phyloP scores from a whole-genome alignment of 768 basidiomycete genomes.

The Russula sp. region DNA sequence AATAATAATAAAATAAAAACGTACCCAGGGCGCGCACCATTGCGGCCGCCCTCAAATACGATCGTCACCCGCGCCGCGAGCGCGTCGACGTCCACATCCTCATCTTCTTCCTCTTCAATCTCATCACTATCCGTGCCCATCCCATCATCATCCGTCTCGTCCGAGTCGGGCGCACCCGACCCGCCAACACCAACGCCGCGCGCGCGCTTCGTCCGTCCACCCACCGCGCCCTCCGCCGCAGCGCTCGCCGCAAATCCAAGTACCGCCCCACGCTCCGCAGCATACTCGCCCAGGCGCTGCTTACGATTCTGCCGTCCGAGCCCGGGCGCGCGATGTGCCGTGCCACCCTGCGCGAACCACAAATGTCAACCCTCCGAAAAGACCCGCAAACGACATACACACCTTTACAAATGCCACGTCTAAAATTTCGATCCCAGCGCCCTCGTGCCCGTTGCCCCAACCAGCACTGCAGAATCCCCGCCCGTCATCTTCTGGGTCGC shows the following conservation, averaged over 20 bases:
- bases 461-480: conserved; percentile 55
- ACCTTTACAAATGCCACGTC: conserved; percentile 59
- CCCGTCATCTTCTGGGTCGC: conserved; percentile 48
- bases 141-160: conserved; percentile 8
- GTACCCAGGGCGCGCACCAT: conserved; percentile 14
- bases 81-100: conserved; percentile 17
- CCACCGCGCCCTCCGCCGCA: conserved; percentile 7
- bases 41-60: conserved; percentile 15
- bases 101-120: conserved; percentile 13
- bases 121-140: conserved; percentile 6
- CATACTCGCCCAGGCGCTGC: conserved; percentile 62
- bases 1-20: neutral
- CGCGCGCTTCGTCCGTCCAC: conserved; percentile 15
- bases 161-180: conserved; percentile 4
- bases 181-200: conserved; percentile 7
- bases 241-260: conserved; percentile 25
- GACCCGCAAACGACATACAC: neutral
- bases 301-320: conserved; percentile 49
- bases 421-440: conserved; percentile 66
- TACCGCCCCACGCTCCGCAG: conserved; percentile 48
- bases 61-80: conserved; percentile 18
- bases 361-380: neutral
- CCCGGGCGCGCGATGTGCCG: conserved; percentile 45
- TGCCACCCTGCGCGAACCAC: conserved; percentile 36
- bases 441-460: conserved; percentile 77